Conservation (phyloP, 129 eudicot species). For the Escallonia rubra region DNA sequence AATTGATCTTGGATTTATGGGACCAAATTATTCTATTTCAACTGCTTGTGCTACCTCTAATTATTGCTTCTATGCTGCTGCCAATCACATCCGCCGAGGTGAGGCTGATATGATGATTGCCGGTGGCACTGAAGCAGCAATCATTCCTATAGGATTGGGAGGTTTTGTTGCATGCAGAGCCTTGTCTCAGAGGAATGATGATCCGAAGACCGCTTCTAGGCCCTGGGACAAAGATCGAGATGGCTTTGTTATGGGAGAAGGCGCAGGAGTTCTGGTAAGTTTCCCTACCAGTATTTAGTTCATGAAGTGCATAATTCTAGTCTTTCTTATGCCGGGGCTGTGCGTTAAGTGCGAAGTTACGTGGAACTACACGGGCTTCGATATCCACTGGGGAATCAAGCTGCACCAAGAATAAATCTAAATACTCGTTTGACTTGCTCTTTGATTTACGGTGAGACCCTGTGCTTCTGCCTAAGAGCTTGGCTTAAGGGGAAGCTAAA, state of each 20-base stretch:
- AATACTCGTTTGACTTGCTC: too few relatives aligned
- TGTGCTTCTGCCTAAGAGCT: too few relatives aligned
- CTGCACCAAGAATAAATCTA: too few relatives aligned
- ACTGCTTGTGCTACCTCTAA: conserved; percentile 99
- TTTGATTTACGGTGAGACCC: too few relatives aligned
- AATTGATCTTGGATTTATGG: conserved; percentile 93
- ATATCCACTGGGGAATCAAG: too few relatives aligned
- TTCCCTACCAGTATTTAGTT: too few relatives aligned
- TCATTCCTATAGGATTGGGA: conserved; percentile 89
- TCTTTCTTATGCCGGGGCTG: too few relatives aligned
- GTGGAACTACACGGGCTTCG: too few relatives aligned
- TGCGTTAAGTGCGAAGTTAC: too few relatives aligned
- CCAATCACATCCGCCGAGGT: conserved; percentile 94
- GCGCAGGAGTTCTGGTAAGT: conserved; percentile 95
- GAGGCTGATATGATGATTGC: conserved; percentile 99
- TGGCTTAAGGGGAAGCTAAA: too few relatives aligned
- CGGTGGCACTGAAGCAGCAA: conserved; percentile 98
- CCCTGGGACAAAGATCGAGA: conserved; percentile 98
- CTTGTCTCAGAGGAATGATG: conserved; percentile 97
- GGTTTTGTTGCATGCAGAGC: conserved; percentile 99
- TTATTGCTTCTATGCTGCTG: conserved; percentile 96
- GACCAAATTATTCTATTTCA: conserved; percentile 95
- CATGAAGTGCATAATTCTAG: too few relatives aligned
- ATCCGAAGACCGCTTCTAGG: conserved; percentile 90
- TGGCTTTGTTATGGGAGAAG: conserved; percentile 99